These are phyloP conservation scores for Jatropha curcas DNA, from an alignment of 345 rosid genomes.

Conservation along the genomic window DNA sequence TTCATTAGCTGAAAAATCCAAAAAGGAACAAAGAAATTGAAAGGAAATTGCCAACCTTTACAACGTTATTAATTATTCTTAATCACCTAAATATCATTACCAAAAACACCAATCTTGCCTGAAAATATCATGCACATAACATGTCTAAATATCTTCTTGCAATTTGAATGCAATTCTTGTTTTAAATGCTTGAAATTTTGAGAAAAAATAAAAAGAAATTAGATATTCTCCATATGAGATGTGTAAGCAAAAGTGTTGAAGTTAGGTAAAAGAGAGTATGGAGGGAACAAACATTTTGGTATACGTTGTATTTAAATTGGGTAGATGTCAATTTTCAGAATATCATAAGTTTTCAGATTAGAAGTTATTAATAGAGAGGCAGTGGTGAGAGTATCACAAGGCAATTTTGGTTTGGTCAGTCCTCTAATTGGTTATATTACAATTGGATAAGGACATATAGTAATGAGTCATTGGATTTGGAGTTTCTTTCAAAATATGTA, in stretches of 20 bases:
- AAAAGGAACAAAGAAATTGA: not conserved
- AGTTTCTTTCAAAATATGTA: not conserved
- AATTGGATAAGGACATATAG: not conserved
- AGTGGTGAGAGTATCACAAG: not conserved
- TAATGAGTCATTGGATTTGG: not conserved
- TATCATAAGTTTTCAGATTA: not conserved
- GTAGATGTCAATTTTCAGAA: conserved; percentile 29
- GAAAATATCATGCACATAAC: too few species aligned
- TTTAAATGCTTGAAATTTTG: too few species aligned
- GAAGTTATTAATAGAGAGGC: not conserved
- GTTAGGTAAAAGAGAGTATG: conserved; percentile 38
- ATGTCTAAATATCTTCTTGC: too few species aligned
- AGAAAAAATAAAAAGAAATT: not conserved
- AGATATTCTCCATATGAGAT: conserved; percentile 33
- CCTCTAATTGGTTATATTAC: conserved; percentile 8
- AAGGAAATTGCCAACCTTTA: not conserved
- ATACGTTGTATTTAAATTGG: conserved; percentile 31
- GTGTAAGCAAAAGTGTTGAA: conserved; percentile 22
- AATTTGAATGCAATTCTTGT: too few species aligned
- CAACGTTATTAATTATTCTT: too few species aligned
- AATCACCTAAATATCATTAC: too few species aligned
- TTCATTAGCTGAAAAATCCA: conserved; percentile 11
- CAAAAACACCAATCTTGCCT: too few species aligned
- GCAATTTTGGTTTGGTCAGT: conserved; percentile 5
- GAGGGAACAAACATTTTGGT: conserved; percentile 38